These are phyloP conservation scores for Tulasnella sp. DNA, from an alignment of 768 basidiomycete species.

Conservation along the genomic window DNA sequence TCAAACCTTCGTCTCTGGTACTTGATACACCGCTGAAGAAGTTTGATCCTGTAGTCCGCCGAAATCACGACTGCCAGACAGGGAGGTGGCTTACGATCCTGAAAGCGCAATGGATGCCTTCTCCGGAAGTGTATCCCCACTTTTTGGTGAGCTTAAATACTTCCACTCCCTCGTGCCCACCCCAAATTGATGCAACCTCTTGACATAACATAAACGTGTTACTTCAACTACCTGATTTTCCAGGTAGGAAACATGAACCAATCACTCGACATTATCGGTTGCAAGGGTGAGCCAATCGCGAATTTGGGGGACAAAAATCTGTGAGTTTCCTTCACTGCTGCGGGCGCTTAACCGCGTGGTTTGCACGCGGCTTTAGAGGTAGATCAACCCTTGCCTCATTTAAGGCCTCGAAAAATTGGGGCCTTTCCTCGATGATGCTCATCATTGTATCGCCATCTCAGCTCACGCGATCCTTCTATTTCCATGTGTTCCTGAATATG, in stretches of 20 bases:
- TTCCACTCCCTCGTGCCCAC: not conserved
- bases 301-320: constrained; percentile 3
- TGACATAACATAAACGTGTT: not conserved
- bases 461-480: no score
- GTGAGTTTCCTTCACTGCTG: not conserved
- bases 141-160: constrained; percentile 49
- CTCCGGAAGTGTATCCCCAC: constrained; percentile 71
- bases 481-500: no score
- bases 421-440: not conserved
- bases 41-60: constrained; percentile 49
- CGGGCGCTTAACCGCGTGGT: not conserved
- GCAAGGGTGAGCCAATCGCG: constrained; percentile 66
- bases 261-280: constrained; percentile 59
- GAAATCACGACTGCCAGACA: constrained; percentile 71
- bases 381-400: not conserved
- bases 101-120: constrained; percentile 65
- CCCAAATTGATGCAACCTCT: not conserved
- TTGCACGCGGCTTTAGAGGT: not conserved
- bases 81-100: constrained; percentile 74
- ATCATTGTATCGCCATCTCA: not conserved
- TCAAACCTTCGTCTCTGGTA: constrained; percentile 42
- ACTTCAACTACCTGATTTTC: no score
- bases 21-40: constrained; percentile 37
- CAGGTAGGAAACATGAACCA: constrained; percentile 75
- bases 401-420: not conserved